Percentiles rank a stretch among this genome's conserved stretches.
These are phyloP conservation scores for Apophysomyces variabilis DNA, from an alignment of 371 early-diverging fungal species.

Conservation along the genomic window DNA sequence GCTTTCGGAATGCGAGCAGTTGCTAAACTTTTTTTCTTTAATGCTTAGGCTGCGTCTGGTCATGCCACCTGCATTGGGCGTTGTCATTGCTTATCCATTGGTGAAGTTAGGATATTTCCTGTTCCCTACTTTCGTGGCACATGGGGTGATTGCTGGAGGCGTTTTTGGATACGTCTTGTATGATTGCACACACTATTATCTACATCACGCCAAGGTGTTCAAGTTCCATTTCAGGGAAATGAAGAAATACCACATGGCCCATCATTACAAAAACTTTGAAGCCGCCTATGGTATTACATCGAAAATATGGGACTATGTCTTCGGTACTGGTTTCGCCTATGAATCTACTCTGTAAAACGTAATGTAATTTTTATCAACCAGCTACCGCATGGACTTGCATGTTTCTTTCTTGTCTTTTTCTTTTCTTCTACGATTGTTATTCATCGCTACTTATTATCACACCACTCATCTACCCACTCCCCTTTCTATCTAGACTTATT, in stretches of 20 bases:
- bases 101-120: conserved; percentile 54
- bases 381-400: neutral
- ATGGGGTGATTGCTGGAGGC: conserved; percentile 73
- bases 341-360: conserved; percentile 3
- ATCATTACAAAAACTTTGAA: conserved; percentile 88
- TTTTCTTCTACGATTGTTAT: too few relatives aligned
- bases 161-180: conserved; percentile 82
- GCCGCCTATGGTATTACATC: conserved; percentile 89
- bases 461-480: neutral
- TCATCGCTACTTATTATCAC: too few relatives aligned
- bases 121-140: conserved; percentile 55
- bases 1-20: too few relatives aligned
- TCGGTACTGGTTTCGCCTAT: conserved; percentile 58
- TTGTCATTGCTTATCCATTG: conserved; percentile 64
- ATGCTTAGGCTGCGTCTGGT: conserved; percentile 80
- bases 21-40: neutral
- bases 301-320: conserved; percentile 87
- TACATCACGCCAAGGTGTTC: conserved; percentile 84
- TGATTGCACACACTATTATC: conserved; percentile 89
- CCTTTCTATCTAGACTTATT: neutral
- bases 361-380: neutral
- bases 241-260: conserved; percentile 92
- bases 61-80: conserved; percentile 89
- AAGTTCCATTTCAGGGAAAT: conserved; percentile 74
- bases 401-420: too few relatives aligned